phyloP scores from a whole-genome alignment of 2,329 filamentous ascomycete genomes.

The Hymenoscyphus repandus region DNA sequence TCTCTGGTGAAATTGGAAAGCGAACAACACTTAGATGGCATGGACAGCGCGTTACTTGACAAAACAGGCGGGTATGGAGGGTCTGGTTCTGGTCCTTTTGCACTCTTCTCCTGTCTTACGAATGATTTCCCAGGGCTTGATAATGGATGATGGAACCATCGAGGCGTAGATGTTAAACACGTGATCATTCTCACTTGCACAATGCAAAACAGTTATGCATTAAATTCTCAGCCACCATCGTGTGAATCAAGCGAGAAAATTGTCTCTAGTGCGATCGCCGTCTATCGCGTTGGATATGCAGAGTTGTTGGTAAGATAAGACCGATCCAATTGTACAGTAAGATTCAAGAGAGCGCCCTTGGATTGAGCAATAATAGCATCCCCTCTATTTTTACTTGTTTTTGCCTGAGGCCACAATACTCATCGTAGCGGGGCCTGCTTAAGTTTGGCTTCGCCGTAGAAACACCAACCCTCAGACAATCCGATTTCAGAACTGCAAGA shows the following conservation, averaged over 20 bases:
- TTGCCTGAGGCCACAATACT: constrained; percentile 4
- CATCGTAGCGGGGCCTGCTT: constrained; percentile 12
- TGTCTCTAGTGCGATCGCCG: too few species aligned
- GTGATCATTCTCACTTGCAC: not conserved
- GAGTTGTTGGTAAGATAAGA: not conserved
- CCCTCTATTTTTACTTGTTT: not conserved
- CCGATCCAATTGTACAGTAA: not conserved
- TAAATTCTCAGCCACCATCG: not conserved
- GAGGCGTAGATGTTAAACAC: not conserved
- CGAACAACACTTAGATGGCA: constrained; percentile 15
- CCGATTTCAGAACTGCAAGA: not conserved
- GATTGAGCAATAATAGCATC: not conserved
- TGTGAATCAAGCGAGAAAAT: not conserved
- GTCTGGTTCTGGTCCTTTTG: too few species aligned
- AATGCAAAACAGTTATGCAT: not conserved
- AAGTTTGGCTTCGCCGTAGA: constrained; percentile 15
- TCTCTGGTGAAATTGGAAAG: constrained; percentile 9
- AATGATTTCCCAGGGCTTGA: not conserved
- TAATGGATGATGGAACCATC: not conserved
- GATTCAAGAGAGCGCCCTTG: not conserved
- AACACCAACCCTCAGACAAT: not conserved
- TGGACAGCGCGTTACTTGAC: constrained; percentile 8
- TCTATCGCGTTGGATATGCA: too few species aligned
- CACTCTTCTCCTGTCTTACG: not conserved
- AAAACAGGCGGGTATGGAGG: not conserved